These are phyloP conservation scores for Pseudocercospora fijiensis DNA, from an alignment of 2,329 filamentous ascomycete genomes.

Conservation along the genomic window DNA sequence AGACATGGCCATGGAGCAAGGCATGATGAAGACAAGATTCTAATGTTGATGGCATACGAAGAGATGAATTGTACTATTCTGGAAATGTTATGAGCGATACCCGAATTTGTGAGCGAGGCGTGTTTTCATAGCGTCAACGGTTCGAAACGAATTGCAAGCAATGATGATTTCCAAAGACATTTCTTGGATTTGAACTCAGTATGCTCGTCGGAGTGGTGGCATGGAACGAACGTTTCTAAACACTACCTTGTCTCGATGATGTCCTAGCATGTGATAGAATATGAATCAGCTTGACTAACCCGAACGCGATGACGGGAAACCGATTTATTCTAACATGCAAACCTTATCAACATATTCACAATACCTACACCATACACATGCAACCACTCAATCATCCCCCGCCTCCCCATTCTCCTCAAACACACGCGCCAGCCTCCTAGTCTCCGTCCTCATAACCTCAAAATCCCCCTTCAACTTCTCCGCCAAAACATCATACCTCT, in stretches of 20 bases:
- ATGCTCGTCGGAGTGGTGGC: too few relatives aligned
- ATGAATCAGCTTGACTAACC: too few relatives aligned
- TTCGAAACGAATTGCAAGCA: too few relatives aligned
- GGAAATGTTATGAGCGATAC: neutral
- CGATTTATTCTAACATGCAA: too few relatives aligned
- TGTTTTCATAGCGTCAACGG: neutral
- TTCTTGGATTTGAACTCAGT: too few relatives aligned
- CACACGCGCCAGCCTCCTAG: constrained; percentile 29
- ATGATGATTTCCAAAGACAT: too few relatives aligned
- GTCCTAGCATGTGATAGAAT: too few relatives aligned
- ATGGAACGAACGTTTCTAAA: too few relatives aligned
- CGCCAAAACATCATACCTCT: constrained; percentile 15
- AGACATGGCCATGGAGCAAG: neutral
- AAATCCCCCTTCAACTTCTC: constrained; percentile 26
- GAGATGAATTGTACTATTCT: neutral
- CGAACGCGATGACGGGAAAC: too few relatives aligned
- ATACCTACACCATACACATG: neutral
- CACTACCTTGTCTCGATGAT: too few relatives aligned
- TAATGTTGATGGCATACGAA: neutral
- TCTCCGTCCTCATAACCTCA: constrained; percentile 27
- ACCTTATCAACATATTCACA: too few relatives aligned
- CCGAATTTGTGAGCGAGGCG: neutral
- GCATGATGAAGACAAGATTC: too few relatives aligned
- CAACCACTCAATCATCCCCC: constrained; percentile 13
- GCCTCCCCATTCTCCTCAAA: constrained; percentile 29